Evolutionary conservation across 805 yeast genomes (phyloP).

Genomic region (Cyberlindnera sargentensis): DNA sequence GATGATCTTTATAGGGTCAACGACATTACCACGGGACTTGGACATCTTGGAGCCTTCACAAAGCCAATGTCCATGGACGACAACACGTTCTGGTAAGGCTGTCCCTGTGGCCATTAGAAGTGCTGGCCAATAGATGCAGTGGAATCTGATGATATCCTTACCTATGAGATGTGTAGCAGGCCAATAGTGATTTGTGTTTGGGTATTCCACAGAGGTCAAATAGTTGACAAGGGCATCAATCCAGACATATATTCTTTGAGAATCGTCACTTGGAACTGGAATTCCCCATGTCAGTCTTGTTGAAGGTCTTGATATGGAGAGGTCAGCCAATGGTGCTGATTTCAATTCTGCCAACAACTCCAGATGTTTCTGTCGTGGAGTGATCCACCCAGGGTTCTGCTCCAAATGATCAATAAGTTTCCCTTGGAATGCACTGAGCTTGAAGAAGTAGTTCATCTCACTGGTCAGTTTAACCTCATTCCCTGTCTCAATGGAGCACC

Average conservation of each 20-base stretch:
- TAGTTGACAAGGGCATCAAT: constrained; percentile 90
- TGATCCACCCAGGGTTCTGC: constrained; percentile 49
- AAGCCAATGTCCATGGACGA: constrained; percentile 95
- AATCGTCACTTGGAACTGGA: constrained; percentile 69
- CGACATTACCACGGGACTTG: constrained; percentile 87
- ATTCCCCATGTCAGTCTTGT: constrained; percentile 84
- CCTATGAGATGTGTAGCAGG: constrained; percentile 70
- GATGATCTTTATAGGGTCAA: constrained; percentile 72
- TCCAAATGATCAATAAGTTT: constrained; percentile 43
- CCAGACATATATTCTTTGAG: constrained; percentile 92
- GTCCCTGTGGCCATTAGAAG: constrained; percentile 78
- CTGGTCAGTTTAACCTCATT: constrained; percentile 67
- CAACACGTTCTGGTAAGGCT: constrained; percentile 60
- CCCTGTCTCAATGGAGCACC: constrained; percentile 59
- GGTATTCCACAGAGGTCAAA: constrained; percentile 63
- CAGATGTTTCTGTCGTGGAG: constrained; percentile 50
- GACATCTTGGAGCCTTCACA: constrained; percentile 90
- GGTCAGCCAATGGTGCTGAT: constrained; percentile 44
- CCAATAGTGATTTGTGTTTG: constrained; percentile 25
- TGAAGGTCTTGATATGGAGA: constrained; percentile 83
- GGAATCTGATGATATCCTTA: constrained; percentile 85
- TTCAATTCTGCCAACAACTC: constrained; percentile 55
- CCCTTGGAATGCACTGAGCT: constrained; percentile 52
- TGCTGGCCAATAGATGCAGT: constrained; percentile 91
- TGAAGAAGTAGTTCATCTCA: constrained; percentile 86